These are phyloP conservation scores for Aspergillus novofumigatus DNA, from an alignment of 2,329 filamentous ascomycete species.

Conservation along the genomic window DNA sequence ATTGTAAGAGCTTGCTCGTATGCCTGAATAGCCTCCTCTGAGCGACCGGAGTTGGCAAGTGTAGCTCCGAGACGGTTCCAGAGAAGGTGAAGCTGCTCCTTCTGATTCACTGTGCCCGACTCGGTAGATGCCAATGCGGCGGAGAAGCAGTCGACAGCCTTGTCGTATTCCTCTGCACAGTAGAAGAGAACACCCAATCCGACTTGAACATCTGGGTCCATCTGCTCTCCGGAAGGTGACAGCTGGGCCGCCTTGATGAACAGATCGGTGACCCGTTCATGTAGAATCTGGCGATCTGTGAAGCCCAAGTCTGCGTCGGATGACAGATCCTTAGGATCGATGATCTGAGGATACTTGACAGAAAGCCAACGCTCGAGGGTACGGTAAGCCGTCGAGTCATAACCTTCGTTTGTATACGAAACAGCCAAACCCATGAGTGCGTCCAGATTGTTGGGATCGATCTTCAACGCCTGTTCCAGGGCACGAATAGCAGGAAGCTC, in stretches of 20 bases:
- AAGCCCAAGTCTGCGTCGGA: conserved; percentile 83
- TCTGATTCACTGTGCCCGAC: conserved; percentile 75
- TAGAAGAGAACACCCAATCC: conserved; percentile 96
- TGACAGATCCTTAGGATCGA: conserved; percentile 67
- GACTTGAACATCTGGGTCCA: conserved; percentile 98
- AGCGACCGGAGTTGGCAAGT: conserved; percentile 87
- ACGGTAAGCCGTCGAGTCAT: conserved; percentile 93
- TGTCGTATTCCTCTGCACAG: conserved; percentile 94
- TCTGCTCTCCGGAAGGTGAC: conserved; percentile 85
- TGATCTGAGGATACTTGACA: conserved; percentile 85
- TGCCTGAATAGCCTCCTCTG: conserved; percentile 92
- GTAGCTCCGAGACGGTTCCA: conserved; percentile 98
- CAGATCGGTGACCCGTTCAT: conserved; percentile 82
- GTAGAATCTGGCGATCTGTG: conserved; percentile 83
- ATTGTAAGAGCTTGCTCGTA: conserved; percentile 90
- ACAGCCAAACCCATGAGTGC: conserved; percentile 94
- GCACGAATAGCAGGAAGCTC: conserved; percentile 93
- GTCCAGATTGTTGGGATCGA: conserved; percentile 80
- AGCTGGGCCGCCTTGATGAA: conserved; percentile 93
- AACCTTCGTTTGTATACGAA: conserved; percentile 97
- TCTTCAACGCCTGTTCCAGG: conserved; percentile 81
- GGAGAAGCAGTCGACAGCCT: conserved; percentile 97
- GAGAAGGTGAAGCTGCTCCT: conserved; percentile 82
- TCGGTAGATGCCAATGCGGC: conserved; percentile 84
- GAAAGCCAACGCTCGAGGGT: conserved; percentile 95